Base-by-base conservation (phyloP, 345 rosid genomes). In the Syzygium oleosum region DNA sequence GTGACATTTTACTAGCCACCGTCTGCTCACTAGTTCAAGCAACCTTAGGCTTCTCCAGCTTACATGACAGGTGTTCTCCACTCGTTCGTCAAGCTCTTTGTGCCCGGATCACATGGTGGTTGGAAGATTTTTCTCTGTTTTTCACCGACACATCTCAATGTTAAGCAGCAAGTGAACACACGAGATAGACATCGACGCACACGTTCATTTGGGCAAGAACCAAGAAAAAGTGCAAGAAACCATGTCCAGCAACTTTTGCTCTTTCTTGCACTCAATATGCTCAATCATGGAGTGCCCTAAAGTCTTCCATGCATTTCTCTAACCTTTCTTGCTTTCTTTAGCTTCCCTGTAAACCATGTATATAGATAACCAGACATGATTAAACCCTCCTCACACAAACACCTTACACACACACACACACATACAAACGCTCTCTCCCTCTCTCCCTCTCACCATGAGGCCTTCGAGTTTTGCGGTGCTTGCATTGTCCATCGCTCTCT, bases 261-360 rank as follows among this genome's bases (percentile, higher is more conserved):
- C 84, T 88, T 88, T 85, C 89, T 88, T 85, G 89, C 89, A 88
- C 89, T 88, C 84, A 84, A 51, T 2, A 25, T 15, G n/a, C 43
- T 54, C 68, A 54, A 27, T 17, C 86, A 52, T n/a, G 27, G 43
- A 43, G 68, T 52, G 14, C 31, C 52, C 52, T 15, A 54, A 34
- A 53, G 23, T 84, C 34, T 22, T 25, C 51, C 9, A 3, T 84
- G 58, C 85, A 87, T 41, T 61, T 31, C 29, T 51, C 12, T 58
- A 84, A 63, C 46, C 29, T 86, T 90, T 84, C 89, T 84, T 87
- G 85, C 43, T 14, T 14, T 17, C 3, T 56, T 88, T 63, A 43
- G 84, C 87, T 53, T 85, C 87, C 86, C 46, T 58, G 52, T 84
- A 87, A 84, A 27, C 11, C 89, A 58, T 49, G 85, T 84, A 88